Evolutionary conservation across 352 stramenopile genomes (phyloP).

Genomic region (Globisporangium irregulare): DNA sequence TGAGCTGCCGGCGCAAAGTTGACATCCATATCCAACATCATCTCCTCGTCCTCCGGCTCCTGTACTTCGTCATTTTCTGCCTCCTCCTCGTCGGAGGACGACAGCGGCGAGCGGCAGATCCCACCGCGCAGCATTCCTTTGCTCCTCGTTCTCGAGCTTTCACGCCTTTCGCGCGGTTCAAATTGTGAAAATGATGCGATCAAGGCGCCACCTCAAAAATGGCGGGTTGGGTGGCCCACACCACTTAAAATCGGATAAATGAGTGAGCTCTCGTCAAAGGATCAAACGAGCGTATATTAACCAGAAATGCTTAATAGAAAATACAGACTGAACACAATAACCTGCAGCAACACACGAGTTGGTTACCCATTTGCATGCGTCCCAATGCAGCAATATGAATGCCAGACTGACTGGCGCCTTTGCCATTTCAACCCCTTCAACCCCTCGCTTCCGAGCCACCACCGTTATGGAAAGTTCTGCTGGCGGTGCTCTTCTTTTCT

Average conservation of each 20-base stretch:
- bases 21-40: neutral
- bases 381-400: neutral
- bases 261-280: neutral
- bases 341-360: neutral
- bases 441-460: neutral
- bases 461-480: neutral
- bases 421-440: neutral
- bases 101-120: constrained; percentile 51
- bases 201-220: neutral
- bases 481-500: neutral
- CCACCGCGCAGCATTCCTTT: constrained; percentile 18
- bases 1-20: neutral
- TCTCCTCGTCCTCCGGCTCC: constrained; percentile 4
- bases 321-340: neutral
- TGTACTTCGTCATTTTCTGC: neutral
- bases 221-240: neutral
- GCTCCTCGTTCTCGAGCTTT: neutral
- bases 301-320: neutral
- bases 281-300: neutral
- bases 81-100: constrained; percentile 37
- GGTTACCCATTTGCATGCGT: neutral
- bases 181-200: constrained; percentile 4
- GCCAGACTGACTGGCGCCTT: neutral
- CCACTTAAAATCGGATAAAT: neutral
- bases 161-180: neutral